Conservation (phyloP, 345 rosid species). For the Populus deltoides region DNA sequence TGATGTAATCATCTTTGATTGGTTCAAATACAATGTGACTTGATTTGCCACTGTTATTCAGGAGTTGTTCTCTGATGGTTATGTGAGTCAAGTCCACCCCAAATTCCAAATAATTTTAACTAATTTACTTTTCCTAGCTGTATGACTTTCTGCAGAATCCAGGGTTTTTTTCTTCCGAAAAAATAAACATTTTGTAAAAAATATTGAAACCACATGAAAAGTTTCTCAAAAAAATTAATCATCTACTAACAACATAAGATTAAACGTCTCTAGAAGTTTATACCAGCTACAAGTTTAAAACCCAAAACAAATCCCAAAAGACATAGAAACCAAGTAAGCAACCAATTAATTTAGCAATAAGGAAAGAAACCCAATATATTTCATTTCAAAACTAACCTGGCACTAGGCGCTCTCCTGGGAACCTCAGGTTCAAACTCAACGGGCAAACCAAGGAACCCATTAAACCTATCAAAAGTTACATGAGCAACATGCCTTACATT, state of each 20-base stretch:
- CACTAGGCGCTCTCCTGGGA: conserved; percentile 90
- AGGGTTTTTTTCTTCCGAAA: neutral
- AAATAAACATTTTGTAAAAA: neutral
- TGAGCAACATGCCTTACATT: conserved; percentile 95
- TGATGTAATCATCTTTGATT: neutral
- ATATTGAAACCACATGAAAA: neutral
- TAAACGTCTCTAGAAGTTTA: neutral
- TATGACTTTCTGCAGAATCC: neutral
- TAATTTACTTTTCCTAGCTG: neutral
- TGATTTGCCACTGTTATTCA: neutral
- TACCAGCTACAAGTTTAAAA: neutral
- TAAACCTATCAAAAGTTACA: conserved; percentile 97
- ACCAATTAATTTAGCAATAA: neutral
- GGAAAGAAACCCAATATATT: neutral
- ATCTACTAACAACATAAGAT: neutral
- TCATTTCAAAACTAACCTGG: conserved; percentile 49
- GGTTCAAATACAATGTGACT: neutral
- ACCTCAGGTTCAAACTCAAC: conserved; percentile 98
- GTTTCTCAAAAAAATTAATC: neutral
- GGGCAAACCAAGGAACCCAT: conserved; percentile 97
- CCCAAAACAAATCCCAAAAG: neutral
- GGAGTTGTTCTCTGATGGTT: neutral
- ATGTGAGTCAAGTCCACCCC: neutral
- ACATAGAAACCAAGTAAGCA: neutral
- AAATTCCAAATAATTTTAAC: neutral